These are phyloP conservation scores for Clitoria ternatea DNA, from an alignment of 306 rosid species.

Conservation along the genomic window DNA sequence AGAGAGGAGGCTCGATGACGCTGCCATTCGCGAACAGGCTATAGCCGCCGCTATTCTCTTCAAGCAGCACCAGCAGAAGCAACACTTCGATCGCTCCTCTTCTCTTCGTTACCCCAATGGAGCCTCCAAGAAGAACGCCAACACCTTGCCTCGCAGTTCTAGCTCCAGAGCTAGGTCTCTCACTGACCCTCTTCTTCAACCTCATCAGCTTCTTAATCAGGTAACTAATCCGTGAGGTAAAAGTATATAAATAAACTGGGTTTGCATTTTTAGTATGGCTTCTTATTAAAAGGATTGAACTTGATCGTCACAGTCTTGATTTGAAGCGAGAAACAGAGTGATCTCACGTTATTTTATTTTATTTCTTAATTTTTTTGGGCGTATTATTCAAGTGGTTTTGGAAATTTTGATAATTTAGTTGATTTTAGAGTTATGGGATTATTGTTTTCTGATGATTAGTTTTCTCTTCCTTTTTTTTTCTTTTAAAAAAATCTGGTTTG, in stretches of 20 bases:
- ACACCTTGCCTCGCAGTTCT: conserved; percentile 66
- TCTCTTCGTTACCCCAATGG: conserved; percentile 75
- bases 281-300: neutral
- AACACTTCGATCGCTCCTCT: conserved; percentile 74
- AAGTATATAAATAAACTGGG: too few relatives aligned
- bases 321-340: neutral
- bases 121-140: conserved; percentile 41
- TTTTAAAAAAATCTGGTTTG: neutral
- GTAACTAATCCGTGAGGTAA: neutral
- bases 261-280: too few relatives aligned
- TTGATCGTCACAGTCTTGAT: neutral
- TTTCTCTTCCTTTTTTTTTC: neutral
- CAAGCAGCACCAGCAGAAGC: conserved; percentile 54
- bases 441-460: neutral
- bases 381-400: neutral
- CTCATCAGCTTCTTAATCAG: conserved; percentile 88
- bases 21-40: conserved; percentile 65
- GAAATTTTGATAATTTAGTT: conserved; percentile 1
- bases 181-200: conserved; percentile 85
- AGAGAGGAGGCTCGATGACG: conserved; percentile 56
- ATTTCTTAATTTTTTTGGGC: neutral
- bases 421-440: neutral
- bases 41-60: conserved; percentile 83
- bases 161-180: conserved; percentile 88
- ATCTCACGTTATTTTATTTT: neutral